Conservation (phyloP, 139 green algal genomes). For the Bryopsis sp. region DNA sequence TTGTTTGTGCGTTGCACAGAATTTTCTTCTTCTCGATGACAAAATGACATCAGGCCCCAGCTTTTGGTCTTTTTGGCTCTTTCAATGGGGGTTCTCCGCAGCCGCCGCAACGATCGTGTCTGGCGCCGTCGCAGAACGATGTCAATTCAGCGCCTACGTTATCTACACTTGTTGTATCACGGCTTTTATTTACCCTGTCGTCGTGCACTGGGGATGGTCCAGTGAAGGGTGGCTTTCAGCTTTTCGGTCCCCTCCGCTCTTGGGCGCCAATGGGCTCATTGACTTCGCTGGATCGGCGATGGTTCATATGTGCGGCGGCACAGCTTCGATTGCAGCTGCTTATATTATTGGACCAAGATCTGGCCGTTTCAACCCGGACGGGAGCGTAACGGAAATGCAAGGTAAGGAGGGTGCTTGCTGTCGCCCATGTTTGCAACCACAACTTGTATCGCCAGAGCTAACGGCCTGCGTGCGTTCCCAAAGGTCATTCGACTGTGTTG, state of each 20-base stretch:
- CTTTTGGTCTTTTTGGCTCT: no score
- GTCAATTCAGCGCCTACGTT: constrained; percentile 38
- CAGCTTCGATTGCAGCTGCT: constrained; percentile 56
- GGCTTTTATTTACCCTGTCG: constrained; percentile 52
- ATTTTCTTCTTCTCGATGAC: no score
- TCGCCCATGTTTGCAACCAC: no score
- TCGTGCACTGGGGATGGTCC: constrained; percentile 41
- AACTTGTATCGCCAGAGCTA: constrained; percentile 21
- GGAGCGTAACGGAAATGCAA: constrained; percentile 35
- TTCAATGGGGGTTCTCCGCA: constrained; percentile 30
- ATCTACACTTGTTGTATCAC: constrained; percentile 43
- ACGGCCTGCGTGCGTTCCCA: constrained; percentile 55
- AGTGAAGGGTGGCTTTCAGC: constrained; percentile 17
- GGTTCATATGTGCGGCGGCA: constrained; percentile 62
- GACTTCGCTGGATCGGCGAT: constrained; percentile 29
- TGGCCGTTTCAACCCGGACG: constrained; percentile 63
- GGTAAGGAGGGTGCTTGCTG: no score
- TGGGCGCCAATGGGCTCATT: constrained; percentile 19
- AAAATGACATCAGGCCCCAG: no score
- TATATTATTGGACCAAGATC: constrained; percentile 68
- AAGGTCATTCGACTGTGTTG: constrained; percentile 36
- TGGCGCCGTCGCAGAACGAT: constrained; percentile 42
- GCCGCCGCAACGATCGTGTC: constrained; percentile 32
- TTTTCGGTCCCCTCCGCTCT: background rate
- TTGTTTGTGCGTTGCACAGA: no score